Conservation (phyloP, 2,329 filamentous ascomycete species). For the Penicillium vulpinum region DNA sequence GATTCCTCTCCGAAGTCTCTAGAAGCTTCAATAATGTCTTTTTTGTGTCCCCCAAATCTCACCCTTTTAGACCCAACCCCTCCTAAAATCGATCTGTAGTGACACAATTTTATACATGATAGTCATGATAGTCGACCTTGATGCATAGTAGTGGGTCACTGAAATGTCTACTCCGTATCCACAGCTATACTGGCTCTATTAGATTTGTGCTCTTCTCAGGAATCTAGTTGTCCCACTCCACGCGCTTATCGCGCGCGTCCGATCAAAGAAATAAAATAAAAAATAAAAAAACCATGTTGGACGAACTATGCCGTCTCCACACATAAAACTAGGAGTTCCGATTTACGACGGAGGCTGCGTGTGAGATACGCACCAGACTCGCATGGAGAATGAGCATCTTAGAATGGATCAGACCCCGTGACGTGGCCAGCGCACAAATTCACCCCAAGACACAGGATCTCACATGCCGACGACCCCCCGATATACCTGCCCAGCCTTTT, state of each 20-base stretch:
- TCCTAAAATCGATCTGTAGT: background rate
- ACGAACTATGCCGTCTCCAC: background rate
- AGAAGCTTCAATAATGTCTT: background rate
- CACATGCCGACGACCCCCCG: background rate
- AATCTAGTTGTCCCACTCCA: background rate
- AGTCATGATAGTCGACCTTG: background rate
- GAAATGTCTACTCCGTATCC: background rate
- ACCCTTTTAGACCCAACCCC: background rate
- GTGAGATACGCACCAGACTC: background rate
- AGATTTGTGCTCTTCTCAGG: background rate
- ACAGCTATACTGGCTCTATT: background rate
- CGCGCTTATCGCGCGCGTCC: slow-evolving; percentile 7
- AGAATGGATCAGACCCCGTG: background rate
- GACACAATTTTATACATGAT: background rate
- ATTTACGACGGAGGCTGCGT: background rate
- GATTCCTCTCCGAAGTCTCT: background rate
- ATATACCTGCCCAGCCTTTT: background rate
- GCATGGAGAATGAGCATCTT: background rate
- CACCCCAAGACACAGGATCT: background rate
- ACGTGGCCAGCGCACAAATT: background rate
- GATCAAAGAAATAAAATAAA: too few species aligned
- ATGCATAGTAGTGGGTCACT: background rate
- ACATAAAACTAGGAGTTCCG: background rate
- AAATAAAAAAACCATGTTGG: background rate
- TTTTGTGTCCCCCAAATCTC: background rate